Evolutionary conservation across 768 basidiomycete species (phyloP), one percentile per base, ranked within the genome.

Genomic region (Leucosporidium creatinivorum): DNA sequence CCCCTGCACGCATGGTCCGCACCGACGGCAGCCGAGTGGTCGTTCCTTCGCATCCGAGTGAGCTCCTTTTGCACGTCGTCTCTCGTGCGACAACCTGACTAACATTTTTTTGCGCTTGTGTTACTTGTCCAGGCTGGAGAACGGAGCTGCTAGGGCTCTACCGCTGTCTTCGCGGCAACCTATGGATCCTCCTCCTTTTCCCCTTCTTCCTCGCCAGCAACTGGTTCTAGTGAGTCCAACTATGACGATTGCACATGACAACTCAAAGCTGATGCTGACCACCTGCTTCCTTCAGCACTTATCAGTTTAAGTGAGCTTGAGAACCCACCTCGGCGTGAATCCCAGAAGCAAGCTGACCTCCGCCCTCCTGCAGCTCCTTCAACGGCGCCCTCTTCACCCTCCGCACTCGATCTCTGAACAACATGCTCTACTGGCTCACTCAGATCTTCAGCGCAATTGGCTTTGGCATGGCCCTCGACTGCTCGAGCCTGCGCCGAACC

Each of bases 391-490:
- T 58, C n/a, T 59, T 61, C 62, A 63, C 69, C 1, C 57, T 74
- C 49, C 65, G 71, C 12, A 84, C 86, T 1, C 85, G 89, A 39
- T 82, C 87, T 19, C 79, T 91, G 68, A 91, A 91, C 76, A 87
- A 86, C 70, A 79, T 91, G 48, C 80, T 89, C 23, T 92, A 91
- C 78, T 91, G 89, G 89, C 77, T 84, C 7, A 80, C 87, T 0
- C 89, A 91, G 76, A 88, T 90, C 67, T 70, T 89, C 30, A 89
- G 89, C 50, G 59, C 66, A 7, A 52, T 54, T 28, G 6, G 31
- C 6, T 65, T 71, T 26, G 69, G 69, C 25, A 3, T 47, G 18
- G 19, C 26, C 1, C 61, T 71, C 50, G 69, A 71, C 51, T 48
- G 36, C 12, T 54, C 55, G 36, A 23, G 50, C 1, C 56, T 71